Evolutionary conservation across 192 early-diverging fungal species (phyloP).

Genomic region (Phycomyces nitens): DNA sequence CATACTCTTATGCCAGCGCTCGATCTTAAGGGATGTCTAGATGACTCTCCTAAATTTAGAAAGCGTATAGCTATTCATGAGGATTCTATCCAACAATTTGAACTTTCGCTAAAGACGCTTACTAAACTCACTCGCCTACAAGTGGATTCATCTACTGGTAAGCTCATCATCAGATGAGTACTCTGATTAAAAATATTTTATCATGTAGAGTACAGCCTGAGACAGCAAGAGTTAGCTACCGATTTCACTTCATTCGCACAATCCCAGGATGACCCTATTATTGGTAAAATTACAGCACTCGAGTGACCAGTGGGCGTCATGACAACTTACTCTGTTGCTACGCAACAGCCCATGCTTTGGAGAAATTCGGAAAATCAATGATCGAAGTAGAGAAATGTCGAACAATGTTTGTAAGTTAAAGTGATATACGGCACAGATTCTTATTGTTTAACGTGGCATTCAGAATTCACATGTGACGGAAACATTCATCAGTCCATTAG

Average conservation of each 20-base stretch:
- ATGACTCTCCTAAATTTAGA: constrained; percentile 56
- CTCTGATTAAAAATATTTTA: not conserved
- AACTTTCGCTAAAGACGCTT: constrained; percentile 48
- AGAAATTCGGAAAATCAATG: constrained; percentile 51
- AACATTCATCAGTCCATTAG: constrained; percentile 69
- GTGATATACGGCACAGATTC: not conserved
- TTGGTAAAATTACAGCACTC: constrained; percentile 25
- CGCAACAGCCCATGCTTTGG: constrained; percentile 44
- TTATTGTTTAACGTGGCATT: not conserved
- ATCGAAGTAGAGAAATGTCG: constrained; percentile 54
- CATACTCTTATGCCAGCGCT: constrained; percentile 42
- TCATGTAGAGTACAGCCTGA: constrained; percentile 44
- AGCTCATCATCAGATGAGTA: not conserved
- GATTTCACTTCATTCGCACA: constrained; percentile 51
- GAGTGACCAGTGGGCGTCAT: not conserved
- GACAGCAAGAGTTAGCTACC: constrained; percentile 49
- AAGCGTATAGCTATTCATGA: constrained; percentile 49
- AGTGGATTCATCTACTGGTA: constrained; percentile 54
- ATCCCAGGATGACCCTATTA: constrained; percentile 48
- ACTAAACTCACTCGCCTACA: constrained; percentile 50
- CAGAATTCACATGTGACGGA: constrained; percentile 63
- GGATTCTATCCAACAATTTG: constrained; percentile 48
- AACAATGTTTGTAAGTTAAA: constrained; percentile 44
- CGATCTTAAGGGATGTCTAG: constrained; percentile 52
- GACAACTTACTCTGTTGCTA: not conserved